phyloP scores from a whole-genome alignment of 495 filamentous ascomycete species.

The Articulospora tetracladia region DNA sequence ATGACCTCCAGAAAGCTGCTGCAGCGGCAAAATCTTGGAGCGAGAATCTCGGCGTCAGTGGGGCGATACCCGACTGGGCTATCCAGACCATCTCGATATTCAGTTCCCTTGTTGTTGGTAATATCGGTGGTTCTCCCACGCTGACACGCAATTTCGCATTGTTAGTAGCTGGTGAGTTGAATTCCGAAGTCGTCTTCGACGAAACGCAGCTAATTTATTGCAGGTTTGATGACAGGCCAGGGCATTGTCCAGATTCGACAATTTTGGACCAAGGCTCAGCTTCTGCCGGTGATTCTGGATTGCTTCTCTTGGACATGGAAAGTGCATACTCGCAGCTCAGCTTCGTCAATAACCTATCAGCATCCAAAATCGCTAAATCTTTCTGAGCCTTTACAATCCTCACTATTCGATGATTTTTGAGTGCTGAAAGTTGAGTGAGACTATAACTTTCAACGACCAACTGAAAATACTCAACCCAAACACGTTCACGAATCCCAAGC shows the following conservation, averaged over 20 bases:
- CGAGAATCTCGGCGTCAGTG: neutral
- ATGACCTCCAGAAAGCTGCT: constrained; percentile 14
- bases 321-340: neutral
- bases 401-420: neutral
- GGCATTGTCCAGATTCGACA: neutral
- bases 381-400: neutral
- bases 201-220: neutral
- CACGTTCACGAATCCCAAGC: too few relatives aligned
- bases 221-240: neutral
- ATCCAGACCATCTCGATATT: constrained; percentile 1
- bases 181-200: neutral
- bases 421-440: too few relatives aligned
- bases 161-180: constrained; percentile 15
- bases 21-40: constrained; percentile 1
- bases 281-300: neutral
- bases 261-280: neutral
- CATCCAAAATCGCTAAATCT: neutral
- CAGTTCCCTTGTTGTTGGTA: constrained; percentile 13
- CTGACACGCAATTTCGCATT: constrained; percentile 14
- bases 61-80: constrained; percentile 6
- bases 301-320: neutral
- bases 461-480: too few relatives aligned
- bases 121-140: constrained; percentile 15
- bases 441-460: too few relatives aligned
- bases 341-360: neutral